These are phyloP conservation scores for California macrophylla DNA, from an alignment of 441 rosid genomes.

Conservation along the genomic window DNA sequence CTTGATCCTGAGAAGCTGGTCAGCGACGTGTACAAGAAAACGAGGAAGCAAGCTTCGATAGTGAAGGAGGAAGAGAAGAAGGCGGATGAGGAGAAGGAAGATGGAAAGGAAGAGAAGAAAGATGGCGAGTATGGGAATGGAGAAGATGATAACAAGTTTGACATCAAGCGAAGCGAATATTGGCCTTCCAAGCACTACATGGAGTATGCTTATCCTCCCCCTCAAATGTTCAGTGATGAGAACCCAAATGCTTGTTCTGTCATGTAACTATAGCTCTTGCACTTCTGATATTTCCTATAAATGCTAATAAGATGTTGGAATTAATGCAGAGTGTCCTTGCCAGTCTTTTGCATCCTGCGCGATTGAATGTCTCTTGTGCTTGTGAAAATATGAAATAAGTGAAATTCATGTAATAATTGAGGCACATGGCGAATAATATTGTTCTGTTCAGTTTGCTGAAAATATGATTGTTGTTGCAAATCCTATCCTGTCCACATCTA, in stretches of 20 bases:
- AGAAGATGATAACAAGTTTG: constrained; percentile 21
- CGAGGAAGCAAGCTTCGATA: constrained; percentile 32
- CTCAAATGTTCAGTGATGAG: constrained; percentile 42
- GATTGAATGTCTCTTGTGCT: not conserved
- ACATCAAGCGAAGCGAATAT: constrained; percentile 30
- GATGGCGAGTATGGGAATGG: constrained; percentile 11
- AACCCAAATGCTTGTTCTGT: constrained; percentile 41
- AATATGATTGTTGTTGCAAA: no score
- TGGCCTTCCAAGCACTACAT: constrained; percentile 25
- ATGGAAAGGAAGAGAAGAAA: constrained; percentile 20
- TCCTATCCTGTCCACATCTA: no score
- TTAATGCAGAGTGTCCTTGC: not conserved
- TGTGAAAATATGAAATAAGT: no score
- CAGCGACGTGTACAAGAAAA: constrained; percentile 25
- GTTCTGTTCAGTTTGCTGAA: no score
- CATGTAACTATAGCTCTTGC: constrained; percentile 21
- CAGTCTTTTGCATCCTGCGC: not conserved
- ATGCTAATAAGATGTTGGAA: constrained; percentile 12
- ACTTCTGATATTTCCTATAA: not conserved
- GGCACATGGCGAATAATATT: no score
- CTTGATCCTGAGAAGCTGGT: constrained; percentile 31
- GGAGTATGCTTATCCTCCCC: constrained; percentile 20
- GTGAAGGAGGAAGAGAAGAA: constrained; percentile 34
- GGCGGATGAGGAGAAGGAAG: constrained; percentile 27
- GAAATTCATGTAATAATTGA: not conserved